phyloP scores from a whole-genome alignment of 192 early-diverging fungal species.

The Gorgonomyces haynaldii region DNA sequence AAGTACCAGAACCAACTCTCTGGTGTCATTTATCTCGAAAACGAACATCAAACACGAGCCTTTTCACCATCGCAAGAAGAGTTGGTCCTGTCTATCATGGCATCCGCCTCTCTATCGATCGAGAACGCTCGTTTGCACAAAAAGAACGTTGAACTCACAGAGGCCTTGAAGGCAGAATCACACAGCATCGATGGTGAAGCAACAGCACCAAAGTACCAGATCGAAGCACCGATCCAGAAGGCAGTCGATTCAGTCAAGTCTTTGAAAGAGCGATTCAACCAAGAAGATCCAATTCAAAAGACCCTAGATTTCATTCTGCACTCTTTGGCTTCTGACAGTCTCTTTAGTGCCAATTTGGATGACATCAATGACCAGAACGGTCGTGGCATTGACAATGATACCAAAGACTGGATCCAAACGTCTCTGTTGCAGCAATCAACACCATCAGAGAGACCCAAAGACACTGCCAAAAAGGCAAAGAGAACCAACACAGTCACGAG shows the following conservation, averaged over 20 bases:
- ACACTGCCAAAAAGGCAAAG: too few relatives aligned
- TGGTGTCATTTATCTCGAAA: conserved; percentile 40
- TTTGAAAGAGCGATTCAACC: conserved; percentile 23
- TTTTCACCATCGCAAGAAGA: conserved; percentile 30
- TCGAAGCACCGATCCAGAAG: conserved; percentile 43
- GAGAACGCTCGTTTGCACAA: conserved; percentile 36
- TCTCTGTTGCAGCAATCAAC: conserved; percentile 33
- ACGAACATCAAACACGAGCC: conserved; percentile 27
- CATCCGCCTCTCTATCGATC: conserved; percentile 35
- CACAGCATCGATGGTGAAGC: not conserved
- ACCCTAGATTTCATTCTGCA: conserved; percentile 37
- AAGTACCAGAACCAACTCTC: conserved; percentile 32
- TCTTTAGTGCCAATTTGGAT: conserved; percentile 41
- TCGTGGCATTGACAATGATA: conserved; percentile 36
- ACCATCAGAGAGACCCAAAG: too few relatives aligned
- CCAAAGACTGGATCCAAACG: conserved; percentile 40
- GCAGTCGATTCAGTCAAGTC: conserved; percentile 31
- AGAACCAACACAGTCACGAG: not conserved
- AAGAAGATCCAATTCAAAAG: conserved; percentile 22
- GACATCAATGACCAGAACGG: conserved; percentile 41
- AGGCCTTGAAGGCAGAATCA: conserved; percentile 15
- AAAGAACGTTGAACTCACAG: conserved; percentile 32
- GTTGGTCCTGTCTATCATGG: conserved; percentile 36
- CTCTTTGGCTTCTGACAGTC: conserved; percentile 30
- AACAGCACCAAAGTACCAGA: conserved; percentile 33